phyloP scores from a whole-genome alignment of 2,329 filamentous ascomycete species.

The Apiospora koreana region DNA sequence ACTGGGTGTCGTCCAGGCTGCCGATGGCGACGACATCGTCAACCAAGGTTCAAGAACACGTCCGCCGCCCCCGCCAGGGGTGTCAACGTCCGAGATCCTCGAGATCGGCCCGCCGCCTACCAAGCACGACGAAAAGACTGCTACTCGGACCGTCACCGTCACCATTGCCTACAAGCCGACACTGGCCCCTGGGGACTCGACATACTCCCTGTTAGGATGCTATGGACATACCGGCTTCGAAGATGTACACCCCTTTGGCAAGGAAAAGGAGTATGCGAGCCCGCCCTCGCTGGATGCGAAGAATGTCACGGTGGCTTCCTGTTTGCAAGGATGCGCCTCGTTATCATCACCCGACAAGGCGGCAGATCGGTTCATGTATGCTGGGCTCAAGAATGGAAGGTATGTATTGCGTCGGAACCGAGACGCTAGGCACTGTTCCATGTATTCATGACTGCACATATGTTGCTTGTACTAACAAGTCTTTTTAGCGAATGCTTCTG shows the following conservation, averaged over 20 bases:
- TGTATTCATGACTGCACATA: neutral
- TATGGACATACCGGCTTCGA: slow-evolving; percentile 21
- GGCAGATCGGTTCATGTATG: slow-evolving; percentile 19
- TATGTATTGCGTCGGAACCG: slow-evolving; percentile 12
- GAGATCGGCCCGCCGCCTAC: slow-evolving; percentile 3
- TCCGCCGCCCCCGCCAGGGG: slow-evolving; percentile 21
- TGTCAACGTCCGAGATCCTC: slow-evolving; percentile 15
- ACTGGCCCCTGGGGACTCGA: slow-evolving; percentile 20
- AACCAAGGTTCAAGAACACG: neutral
- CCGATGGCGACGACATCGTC: neutral
- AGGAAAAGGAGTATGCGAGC: slow-evolving; percentile 18
- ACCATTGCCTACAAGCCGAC: slow-evolving; percentile 30
- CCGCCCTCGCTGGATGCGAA: slow-evolving; percentile 17
- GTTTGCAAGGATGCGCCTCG: slow-evolving; percentile 24
- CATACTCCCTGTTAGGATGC: slow-evolving; percentile 27
- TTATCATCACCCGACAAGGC: slow-evolving; percentile 12
- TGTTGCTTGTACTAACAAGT: neutral
- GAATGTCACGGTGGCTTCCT: slow-evolving; percentile 24
- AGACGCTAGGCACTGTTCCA: no score
- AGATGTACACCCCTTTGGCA: slow-evolving; percentile 22
- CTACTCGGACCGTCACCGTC: slow-evolving; percentile 28
- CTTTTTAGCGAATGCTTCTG: slow-evolving; percentile 27
- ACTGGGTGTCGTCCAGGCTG: neutral
- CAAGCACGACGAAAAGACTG: neutral
- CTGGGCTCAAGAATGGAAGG: slow-evolving; percentile 28